Conservation (phyloP, 768 basidiomycete species). For the Dacryopinax spathularia region DNA sequence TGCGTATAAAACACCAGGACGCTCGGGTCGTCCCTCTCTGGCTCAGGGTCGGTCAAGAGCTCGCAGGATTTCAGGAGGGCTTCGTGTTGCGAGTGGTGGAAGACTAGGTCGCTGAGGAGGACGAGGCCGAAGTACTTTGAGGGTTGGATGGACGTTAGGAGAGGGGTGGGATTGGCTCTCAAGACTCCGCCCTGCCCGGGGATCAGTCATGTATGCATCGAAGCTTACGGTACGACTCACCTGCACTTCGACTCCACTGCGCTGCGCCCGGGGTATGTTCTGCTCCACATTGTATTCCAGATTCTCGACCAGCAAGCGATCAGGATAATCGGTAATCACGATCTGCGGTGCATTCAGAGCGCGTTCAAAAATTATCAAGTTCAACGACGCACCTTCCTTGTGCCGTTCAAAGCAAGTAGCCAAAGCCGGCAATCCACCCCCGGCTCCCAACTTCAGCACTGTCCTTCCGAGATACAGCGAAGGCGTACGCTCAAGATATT, state of each 20-base stretch:
- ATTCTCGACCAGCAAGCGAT: slow-evolving; percentile 58
- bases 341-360: slow-evolving; percentile 26
- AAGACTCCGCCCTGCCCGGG: slow-evolving; percentile 59
- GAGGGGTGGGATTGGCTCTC: slow-evolving; percentile 43
- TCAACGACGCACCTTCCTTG: slow-evolving; percentile 39
- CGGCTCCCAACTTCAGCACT: slow-evolving; percentile 86
- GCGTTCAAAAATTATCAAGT: background rate
- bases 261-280: slow-evolving; percentile 33
- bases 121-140: slow-evolving; percentile 51
- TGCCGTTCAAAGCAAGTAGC: slow-evolving; percentile 57
- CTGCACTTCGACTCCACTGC: slow-evolving; percentile 21
- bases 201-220: background rate
- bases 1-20: slow-evolving; percentile 81
- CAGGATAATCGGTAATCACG: slow-evolving; percentile 88
- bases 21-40: slow-evolving; percentile 21
- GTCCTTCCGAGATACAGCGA: slow-evolving; percentile 32
- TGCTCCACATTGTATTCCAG: slow-evolving; percentile 48
- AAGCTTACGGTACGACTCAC: slow-evolving; percentile 24
- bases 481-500: slow-evolving; percentile 45
- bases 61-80: slow-evolving; percentile 67
- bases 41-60: slow-evolving; percentile 11
- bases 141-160: slow-evolving; percentile 26
- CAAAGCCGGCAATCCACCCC: slow-evolving; percentile 77
- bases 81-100: slow-evolving; percentile 90
- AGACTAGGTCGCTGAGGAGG: slow-evolving; percentile 83